Conservation (phyloP, 148 eudicot species). For the Oxyria digyna region DNA sequence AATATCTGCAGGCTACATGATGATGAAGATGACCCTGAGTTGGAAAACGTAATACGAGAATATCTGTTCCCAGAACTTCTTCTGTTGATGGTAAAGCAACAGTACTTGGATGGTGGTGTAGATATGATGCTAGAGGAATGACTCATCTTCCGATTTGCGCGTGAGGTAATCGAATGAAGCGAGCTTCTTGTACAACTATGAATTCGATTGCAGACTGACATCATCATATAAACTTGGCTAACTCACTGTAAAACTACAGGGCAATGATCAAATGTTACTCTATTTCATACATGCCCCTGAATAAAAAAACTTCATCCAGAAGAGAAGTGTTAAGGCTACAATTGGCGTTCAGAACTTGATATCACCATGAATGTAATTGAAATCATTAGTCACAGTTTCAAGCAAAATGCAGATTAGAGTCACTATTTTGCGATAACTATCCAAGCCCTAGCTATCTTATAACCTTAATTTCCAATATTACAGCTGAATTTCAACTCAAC, state of each 20-base stretch:
- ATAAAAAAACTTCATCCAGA: not conserved
- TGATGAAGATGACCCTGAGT: constrained; percentile 22
- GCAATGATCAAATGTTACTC: not conserved
- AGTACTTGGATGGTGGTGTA: constrained; percentile 22
- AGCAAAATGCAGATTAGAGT: not conserved
- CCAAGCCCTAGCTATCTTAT: not conserved
- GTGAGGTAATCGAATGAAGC: constrained; percentile 17
- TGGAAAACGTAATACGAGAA: constrained; percentile 19
- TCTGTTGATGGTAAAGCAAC: constrained; percentile 23
- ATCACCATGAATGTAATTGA: not conserved
- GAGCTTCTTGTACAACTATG: constrained; percentile 22
- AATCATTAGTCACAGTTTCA: not conserved
- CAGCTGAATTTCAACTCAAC: not conserved
- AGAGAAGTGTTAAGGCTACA: not conserved
- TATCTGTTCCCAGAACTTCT: constrained; percentile 20
- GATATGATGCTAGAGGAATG: constrained; percentile 19
- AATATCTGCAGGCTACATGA: constrained; percentile 24
- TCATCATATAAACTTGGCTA: constrained; percentile 23
- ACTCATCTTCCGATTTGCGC: constrained; percentile 34
- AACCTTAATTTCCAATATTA: not conserved
- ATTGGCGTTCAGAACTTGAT: not conserved
- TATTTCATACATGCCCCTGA: constrained; percentile 1
- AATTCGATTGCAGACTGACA: constrained; percentile 34
- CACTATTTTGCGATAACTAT: not conserved
- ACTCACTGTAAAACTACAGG: not conserved